Percentiles rank a stretch among this genome's conserved stretches.
Evolutionary conservation across 225 moss, liverwort and hornwort genomes (phyloP).

Genomic region (Neckera pumila): DNA sequence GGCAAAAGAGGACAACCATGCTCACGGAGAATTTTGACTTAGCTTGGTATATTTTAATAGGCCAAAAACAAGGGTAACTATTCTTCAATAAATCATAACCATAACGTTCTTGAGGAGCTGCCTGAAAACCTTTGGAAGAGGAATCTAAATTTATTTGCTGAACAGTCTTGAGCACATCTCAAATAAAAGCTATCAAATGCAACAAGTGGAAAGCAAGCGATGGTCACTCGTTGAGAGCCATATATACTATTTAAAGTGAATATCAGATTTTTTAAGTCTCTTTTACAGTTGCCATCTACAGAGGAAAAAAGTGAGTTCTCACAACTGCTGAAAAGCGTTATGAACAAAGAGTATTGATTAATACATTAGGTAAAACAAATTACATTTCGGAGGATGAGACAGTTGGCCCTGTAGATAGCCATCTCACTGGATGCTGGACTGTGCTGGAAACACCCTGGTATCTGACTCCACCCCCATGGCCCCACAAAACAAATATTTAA

Average conservation of each 20-base stretch:
- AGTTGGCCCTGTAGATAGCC: slow-evolving; percentile 65
- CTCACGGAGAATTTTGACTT: not conserved
- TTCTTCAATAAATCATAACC: not conserved
- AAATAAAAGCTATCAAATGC: not conserved
- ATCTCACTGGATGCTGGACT: slow-evolving; percentile 54
- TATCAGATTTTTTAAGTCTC: not conserved
- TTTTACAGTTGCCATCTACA: too few species aligned
- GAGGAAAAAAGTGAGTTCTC: not conserved
- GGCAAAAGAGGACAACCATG: not conserved
- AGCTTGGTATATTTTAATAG: not conserved
- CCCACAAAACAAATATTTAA: not conserved
- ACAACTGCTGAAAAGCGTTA: not conserved
- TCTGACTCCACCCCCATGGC: not conserved
- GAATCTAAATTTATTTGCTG: not conserved
- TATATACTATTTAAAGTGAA: not conserved
- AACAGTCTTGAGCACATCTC: not conserved
- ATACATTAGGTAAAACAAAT: not conserved
- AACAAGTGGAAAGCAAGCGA: not conserved
- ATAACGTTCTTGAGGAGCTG: not conserved
- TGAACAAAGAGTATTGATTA: not conserved
- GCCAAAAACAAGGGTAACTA: too few species aligned
- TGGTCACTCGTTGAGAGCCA: not conserved
- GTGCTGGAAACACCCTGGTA: slow-evolving; percentile 41
- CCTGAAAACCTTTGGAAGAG: not conserved
- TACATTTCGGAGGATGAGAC: slow-evolving; percentile 49